Evolutionary conservation across 148 eudicot species (phyloP).

Genomic region (Silene conica): DNA sequence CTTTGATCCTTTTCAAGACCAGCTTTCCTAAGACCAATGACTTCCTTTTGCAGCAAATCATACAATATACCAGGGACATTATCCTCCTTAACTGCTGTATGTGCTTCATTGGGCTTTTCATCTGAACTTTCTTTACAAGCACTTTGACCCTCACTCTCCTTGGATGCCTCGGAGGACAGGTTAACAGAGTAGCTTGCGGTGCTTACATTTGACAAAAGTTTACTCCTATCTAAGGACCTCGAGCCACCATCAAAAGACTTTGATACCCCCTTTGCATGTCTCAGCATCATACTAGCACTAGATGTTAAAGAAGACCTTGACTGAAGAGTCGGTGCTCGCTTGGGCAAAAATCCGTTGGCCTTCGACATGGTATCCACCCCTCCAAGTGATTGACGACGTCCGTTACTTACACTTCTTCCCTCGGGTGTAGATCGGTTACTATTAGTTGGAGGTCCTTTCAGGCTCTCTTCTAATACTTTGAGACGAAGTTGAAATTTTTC

Average conservation of each 20-base stretch:
- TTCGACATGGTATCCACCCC: conserved; percentile 63
- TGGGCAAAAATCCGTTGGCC: conserved; percentile 57
- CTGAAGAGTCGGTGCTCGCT: conserved; percentile 41
- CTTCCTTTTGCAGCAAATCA: conserved; percentile 95
- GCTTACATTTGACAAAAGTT: conserved; percentile 56
- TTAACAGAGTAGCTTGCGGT: conserved; percentile 47
- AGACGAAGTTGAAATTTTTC: conserved; percentile 85
- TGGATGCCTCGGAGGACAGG: conserved; percentile 50
- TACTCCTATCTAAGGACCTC: conserved; percentile 75
- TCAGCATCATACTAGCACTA: conserved; percentile 41
- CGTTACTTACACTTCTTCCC: conserved; percentile 58
- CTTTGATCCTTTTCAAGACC: conserved; percentile 93
- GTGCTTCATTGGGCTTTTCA: conserved; percentile 59
- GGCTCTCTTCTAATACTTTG: conserved; percentile 84
- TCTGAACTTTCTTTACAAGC: conserved; percentile 52
- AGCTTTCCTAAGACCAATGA: conserved; percentile 80
- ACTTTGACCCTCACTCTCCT: conserved; percentile 48
- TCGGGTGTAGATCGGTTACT: conserved; percentile 37
- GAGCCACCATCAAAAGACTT: conserved; percentile 64
- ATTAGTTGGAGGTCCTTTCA: conserved; percentile 49
- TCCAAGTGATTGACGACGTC: conserved; percentile 77
- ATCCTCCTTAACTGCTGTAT: conserved; percentile 56
- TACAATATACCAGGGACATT: conserved; percentile 72
- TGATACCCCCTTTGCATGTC: conserved; percentile 46
- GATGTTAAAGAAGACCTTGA: conserved; percentile 37